phyloP scores from a whole-genome alignment of 345 rosid species.

The Dipteronia sinensis region DNA sequence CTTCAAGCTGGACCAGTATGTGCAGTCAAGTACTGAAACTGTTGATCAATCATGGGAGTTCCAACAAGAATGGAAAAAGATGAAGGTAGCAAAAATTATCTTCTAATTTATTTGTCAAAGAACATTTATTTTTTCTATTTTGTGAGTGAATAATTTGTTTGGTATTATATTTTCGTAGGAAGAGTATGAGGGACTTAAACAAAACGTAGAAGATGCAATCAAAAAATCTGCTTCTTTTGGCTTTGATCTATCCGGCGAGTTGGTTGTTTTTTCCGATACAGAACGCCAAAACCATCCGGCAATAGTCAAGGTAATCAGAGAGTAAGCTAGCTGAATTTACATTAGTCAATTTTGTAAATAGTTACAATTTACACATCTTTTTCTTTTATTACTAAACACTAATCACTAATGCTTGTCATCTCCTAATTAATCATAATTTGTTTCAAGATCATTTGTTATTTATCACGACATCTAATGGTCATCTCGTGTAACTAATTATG shows the following conservation, averaged over 20 bases:
- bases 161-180: conserved; percentile 30
- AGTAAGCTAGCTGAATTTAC: too few relatives aligned
- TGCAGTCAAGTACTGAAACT: not conserved
- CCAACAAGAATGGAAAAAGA: conserved; percentile 39
- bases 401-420: too few relatives aligned
- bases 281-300: conserved; percentile 52
- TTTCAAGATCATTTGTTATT: too few relatives aligned
- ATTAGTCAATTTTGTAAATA: too few relatives aligned
- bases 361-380: too few relatives aligned
- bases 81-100: conserved; percentile 33
- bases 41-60: conserved; percentile 31
- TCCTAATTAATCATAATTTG: too few relatives aligned
- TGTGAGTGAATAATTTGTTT: too few relatives aligned
- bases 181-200: conserved; percentile 47
- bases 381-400: too few relatives aligned
- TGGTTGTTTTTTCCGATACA: conserved; percentile 38
- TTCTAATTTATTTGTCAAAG: not conserved
- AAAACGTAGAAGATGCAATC: conserved; percentile 44
- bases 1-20: conserved; percentile 23
- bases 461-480: too few relatives aligned
- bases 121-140: too few relatives aligned
- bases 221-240: not conserved
- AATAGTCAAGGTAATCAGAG: conserved; percentile 50
- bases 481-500: too few relatives aligned
- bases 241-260: conserved; percentile 33